These are phyloP conservation scores for Kappamyces sp. DNA, from an alignment of 192 early-diverging fungal genomes.

Conservation along the genomic window DNA sequence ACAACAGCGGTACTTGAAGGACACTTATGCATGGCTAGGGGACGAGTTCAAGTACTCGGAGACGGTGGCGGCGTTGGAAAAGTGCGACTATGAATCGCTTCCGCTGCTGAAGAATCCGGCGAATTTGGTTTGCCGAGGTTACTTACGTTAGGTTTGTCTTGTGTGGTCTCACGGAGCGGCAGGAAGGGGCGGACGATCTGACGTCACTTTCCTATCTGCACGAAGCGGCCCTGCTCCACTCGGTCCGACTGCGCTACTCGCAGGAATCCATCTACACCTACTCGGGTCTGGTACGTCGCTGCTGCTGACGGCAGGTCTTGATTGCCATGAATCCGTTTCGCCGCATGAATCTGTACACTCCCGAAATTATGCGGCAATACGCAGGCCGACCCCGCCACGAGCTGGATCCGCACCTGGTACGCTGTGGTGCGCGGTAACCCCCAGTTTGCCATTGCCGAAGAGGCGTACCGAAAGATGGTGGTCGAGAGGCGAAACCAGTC, in stretches of 20 bases:
- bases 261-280: constrained; percentile 90
- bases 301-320: constrained; percentile 21
- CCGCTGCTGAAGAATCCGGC: constrained; percentile 79
- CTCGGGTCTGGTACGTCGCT: constrained; percentile 70
- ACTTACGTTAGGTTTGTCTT: too few relatives aligned
- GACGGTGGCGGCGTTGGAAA: constrained; percentile 14
- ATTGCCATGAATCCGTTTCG: constrained; percentile 90
- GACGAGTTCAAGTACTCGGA: too few relatives aligned
- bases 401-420: constrained; percentile 73
- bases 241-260: constrained; percentile 69
- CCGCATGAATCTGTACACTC: constrained; percentile 69
- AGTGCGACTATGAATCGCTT: constrained; percentile 17
- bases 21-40: too few relatives aligned
- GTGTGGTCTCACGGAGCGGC: neutral
- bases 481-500: constrained; percentile 78
- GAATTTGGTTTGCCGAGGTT: constrained; percentile 10
- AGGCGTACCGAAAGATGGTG: constrained; percentile 87
- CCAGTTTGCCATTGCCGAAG: constrained; percentile 82
- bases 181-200: constrained; percentile 77
- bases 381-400: constrained; percentile 77
- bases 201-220: constrained; percentile 76
- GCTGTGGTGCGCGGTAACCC: constrained; percentile 1
- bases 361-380: constrained; percentile 77
- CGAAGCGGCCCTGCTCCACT: constrained; percentile 70
- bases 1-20: too few relatives aligned